Percentiles rank a stretch among this genome's conserved stretches.
Conservation (phyloP, 1,284 basidiomycete genomes). For the Tylopilus sp. region DNA sequence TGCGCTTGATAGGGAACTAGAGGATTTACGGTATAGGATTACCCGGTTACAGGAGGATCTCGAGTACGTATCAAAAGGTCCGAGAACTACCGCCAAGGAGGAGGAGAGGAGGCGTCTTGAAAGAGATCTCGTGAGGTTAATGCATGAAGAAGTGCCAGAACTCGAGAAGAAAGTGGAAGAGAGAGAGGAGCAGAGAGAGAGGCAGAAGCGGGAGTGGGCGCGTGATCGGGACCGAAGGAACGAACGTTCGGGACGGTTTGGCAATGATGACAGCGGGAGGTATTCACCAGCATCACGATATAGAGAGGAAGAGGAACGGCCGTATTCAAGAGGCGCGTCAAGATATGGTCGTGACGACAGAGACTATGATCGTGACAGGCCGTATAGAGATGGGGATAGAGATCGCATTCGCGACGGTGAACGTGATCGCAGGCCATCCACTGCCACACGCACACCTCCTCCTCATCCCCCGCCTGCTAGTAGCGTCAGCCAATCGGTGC, state of each 20-base stretch:
- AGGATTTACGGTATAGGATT: conserved; percentile 84
- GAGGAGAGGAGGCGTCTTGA: conserved; percentile 87
- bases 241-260: conserved; percentile 71
- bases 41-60: conserved; percentile 91
- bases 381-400: conserved; percentile 28
- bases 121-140: conserved; percentile 80
- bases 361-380: conserved; percentile 37
- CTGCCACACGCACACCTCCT: conserved; percentile 44
- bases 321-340: conserved; percentile 39
- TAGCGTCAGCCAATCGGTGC: conserved; percentile 33
- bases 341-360: conserved; percentile 33
- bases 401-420: conserved; percentile 16
- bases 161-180: conserved; percentile 85
- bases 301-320: conserved; percentile 38
- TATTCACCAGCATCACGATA: conserved; percentile 39
- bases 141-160: conserved; percentile 91
- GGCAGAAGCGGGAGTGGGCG: conserved; percentile 76
- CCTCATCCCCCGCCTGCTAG: conserved; percentile 40
- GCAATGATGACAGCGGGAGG: conserved; percentile 46
- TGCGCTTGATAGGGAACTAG: conserved; percentile 84
- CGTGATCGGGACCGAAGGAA: conserved; percentile 85
- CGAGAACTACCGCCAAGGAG: conserved; percentile 73
- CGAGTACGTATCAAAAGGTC: conserved; percentile 82
- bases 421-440: conserved; percentile 26
- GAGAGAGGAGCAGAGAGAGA: conserved; percentile 70